Base-by-base conservation (phyloP, 192 early-diverging fungal species). In the Rhizophagus clarus region DNA sequence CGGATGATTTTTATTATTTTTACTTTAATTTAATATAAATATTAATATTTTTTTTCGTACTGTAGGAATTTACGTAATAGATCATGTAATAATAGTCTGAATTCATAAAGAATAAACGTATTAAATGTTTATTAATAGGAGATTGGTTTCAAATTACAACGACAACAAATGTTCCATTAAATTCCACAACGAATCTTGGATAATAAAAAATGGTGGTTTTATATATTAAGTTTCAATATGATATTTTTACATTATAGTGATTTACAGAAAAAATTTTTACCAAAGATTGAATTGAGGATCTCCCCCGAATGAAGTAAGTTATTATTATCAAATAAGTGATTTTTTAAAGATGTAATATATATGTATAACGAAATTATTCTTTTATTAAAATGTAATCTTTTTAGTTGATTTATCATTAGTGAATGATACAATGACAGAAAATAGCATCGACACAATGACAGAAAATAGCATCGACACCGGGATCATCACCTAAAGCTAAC, bases 231-330 rank as follows among this genome's bases (percentile, higher is more conserved):
- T 72, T 83, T 85, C 6, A 90, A 91, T 67, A 82, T 82, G 12
- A 90, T 91, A 51, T 81, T 82, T 56, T 61, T 94, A 8, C 90
- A 93, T 72, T 93, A 90, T 81, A 92, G 87, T 24, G 93, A 94
- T 37, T 94, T 80, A 29, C 75, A 9, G 88, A 89, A 14, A 83
- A 84, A 64, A 34, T 79, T 11, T 80, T 79, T n/a, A 62, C 83
- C 14, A 7, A 80, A 81, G 17, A 81, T 84, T 49, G 81, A 61
- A 42, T 78, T 24, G 87, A 89, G 32, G 81, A 85, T 24, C 79
- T 94, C 9, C 79, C n/a, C 79, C 0, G 84, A 94, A 62, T 87
- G 85, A 67, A 86, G 91, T 92, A 83, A 72, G 86, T 66, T 7
- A 20, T 60, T 34, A 56, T 1, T 60, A 24, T 72, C n/a, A n/a